Conservation (phyloP, 202 grass and related monocot genomes). For the Saccharum hybrid region DNA sequence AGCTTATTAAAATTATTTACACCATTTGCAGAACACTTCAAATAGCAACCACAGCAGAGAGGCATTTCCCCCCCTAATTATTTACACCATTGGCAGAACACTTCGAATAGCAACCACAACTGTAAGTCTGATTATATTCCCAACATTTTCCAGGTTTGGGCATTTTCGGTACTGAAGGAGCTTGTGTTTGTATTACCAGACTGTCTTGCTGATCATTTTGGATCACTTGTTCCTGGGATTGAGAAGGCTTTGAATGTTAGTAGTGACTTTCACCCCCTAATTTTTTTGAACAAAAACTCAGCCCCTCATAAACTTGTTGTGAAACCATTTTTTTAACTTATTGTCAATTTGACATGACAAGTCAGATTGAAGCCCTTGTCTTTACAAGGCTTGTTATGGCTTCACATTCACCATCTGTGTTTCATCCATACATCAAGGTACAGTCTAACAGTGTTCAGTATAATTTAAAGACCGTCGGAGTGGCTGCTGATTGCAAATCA, state of each 20-base stretch:
- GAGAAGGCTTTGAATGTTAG: slow-evolving; percentile 99
- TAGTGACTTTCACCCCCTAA: slow-evolving; percentile 14
- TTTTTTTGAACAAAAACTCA: background rate
- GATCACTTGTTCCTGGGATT: slow-evolving; percentile 93
- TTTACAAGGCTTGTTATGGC: slow-evolving; percentile 97
- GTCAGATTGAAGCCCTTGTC: slow-evolving; percentile 95
- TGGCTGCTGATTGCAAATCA: slow-evolving; percentile 31
- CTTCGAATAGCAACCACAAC: no score
- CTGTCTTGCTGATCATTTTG: slow-evolving; percentile 96
- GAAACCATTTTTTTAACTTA: background rate
- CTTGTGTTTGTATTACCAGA: slow-evolving; percentile 91
- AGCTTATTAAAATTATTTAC: no score
- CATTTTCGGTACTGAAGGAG: slow-evolving; percentile 97
- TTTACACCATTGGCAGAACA: no score
- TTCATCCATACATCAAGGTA: slow-evolving; percentile 97
- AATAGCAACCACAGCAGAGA: no score
- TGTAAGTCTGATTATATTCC: slow-evolving; percentile 28
- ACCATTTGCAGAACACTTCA: no score
- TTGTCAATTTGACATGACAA: slow-evolving; percentile 75
- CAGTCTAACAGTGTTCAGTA: background rate
- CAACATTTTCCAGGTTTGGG: slow-evolving; percentile 68
- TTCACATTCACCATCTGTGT: slow-evolving; percentile 92
- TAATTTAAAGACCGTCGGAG: background rate
- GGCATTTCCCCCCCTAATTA: no score
- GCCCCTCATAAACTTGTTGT: background rate